Base-by-base conservation (phyloP, 805 yeast species). In the Suhomyces xylopsoci region DNA sequence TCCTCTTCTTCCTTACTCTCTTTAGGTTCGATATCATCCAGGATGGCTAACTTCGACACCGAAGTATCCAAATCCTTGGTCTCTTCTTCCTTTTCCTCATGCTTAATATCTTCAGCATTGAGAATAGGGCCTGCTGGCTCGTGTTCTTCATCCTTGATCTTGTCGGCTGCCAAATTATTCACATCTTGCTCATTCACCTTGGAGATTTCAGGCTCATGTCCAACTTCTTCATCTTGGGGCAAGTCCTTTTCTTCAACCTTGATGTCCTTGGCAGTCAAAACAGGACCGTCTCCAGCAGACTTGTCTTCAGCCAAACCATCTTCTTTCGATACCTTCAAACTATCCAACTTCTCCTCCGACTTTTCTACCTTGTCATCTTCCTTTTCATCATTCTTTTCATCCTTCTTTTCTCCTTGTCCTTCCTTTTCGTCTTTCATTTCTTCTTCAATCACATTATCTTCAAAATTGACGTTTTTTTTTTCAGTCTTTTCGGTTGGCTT, bases 391-490 rank as follows among this genome's bases (percentile, higher is more conserved):
- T 45, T 17, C 19, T 30, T 9, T 28, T 45, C 48, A 1, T 28
- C 19, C 32, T 30, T 28, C 22, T 20, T 20, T 20, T 20, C 22
- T 20, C 22, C 22, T 20, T 20, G 4, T 20, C 41, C 41, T 20
- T 19, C 26, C 8, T 28, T 14, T 30, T 28, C 48, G 2, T 7
- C 12, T 2, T 45, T 28, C 19, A 19, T 9, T 17, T 45, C 41
- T 14, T 28, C 19, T 32, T 30, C 40, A 6, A 36, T 7, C 10
- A 10, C 50, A 7, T 43, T 44, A 53, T 62, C 53, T 17, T 57
- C 61, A 46, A 65, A 64, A 43, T 61, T 61, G 32, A 22, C 51
- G 32, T 41, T 42, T 30, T 48, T 48, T 48, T 48, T 48, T 48
- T 12, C 32, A 4, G 32, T 28, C 32, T 28, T 45, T 36, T 48